These are phyloP conservation scores for Mycena leptocephala DNA, from an alignment of 768 basidiomycete genomes.

Conservation along the genomic window DNA sequence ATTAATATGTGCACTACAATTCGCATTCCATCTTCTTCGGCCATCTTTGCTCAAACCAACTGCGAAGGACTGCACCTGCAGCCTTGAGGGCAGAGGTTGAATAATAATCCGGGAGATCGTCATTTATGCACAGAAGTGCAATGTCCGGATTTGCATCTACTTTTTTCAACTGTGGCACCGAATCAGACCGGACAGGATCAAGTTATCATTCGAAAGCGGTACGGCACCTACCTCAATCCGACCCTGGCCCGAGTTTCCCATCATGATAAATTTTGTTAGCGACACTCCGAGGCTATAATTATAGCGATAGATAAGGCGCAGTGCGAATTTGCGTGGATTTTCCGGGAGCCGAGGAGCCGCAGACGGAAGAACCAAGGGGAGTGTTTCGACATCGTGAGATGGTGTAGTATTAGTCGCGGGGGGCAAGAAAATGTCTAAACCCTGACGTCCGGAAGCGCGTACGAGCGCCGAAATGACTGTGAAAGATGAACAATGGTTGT, in stretches of 20 bases:
- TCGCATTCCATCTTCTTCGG: slow-evolving; percentile 31
- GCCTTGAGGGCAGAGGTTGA: neutral
- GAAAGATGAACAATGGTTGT: neutral
- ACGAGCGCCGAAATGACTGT: slow-evolving; percentile 33
- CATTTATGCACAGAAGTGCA: slow-evolving; percentile 37
- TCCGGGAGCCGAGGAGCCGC: slow-evolving; percentile 24
- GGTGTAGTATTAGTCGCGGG: neutral
- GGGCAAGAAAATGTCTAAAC: slow-evolving; percentile 29
- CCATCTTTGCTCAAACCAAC: slow-evolving; percentile 4
- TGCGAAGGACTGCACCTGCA: neutral
- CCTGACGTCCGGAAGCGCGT: slow-evolving; percentile 6
- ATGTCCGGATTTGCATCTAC: slow-evolving; percentile 14
- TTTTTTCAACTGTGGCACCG: neutral
- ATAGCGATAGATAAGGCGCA: slow-evolving; percentile 33
- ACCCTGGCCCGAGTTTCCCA: neutral
- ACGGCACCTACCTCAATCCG: neutral
- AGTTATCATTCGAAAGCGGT: neutral
- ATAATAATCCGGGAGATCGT: slow-evolving; percentile 23
- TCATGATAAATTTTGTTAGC: slow-evolving; percentile 23
- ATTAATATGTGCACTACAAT: slow-evolving; percentile 1
- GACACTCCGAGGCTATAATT: slow-evolving; percentile 24
- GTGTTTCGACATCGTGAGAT: slow-evolving; percentile 1
- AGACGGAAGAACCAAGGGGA: slow-evolving; percentile 22
- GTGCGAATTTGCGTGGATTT: slow-evolving; percentile 27
- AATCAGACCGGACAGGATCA: neutral